Percentiles rank a stretch among this genome's conserved stretches.
Evolutionary conservation across 176 grass and related monocot species (phyloP).

Genomic region (Oryza glumipatula): DNA sequence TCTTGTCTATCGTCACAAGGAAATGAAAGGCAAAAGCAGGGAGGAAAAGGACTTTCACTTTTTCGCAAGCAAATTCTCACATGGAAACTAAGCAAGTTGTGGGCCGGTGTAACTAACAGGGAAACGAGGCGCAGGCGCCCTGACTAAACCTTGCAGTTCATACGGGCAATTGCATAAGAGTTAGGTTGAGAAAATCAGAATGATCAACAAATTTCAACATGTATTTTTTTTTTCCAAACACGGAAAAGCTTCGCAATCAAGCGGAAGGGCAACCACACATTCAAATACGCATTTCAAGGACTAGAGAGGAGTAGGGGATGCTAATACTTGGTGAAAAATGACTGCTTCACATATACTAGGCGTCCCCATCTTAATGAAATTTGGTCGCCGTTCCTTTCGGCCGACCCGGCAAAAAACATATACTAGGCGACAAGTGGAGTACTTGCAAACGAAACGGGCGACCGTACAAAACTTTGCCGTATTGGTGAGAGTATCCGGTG

Average conservation of each 20-base stretch:
- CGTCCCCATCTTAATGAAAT: too few relatives aligned
- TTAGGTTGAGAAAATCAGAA: not conserved
- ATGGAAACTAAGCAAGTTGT: not conserved
- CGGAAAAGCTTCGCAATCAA: not conserved
- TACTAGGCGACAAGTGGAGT: not conserved
- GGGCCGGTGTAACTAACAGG: conserved; percentile 44
- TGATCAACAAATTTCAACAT: not conserved
- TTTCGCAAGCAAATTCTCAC: not conserved
- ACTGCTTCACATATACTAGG: not conserved
- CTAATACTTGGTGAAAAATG: not conserved
- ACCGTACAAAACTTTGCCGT: not conserved
- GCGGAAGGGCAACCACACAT: not conserved
- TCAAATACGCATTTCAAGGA: not conserved
- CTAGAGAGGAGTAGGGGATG: not conserved
- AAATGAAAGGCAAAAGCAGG: not conserved
- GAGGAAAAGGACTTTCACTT: not conserved
- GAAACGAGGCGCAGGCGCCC: not conserved
- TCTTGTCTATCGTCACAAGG: conserved; percentile 21
- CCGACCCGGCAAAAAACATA: too few relatives aligned
- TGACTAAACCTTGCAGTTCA: not conserved
- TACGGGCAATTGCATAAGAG: not conserved
- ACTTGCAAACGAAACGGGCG: not conserved
- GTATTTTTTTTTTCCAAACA: not conserved
- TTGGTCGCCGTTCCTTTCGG: too few relatives aligned
- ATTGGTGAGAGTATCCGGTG: not conserved